Conservation (phyloP, 108 stramenopile species). For the Schizochytrium sp. region DNA sequence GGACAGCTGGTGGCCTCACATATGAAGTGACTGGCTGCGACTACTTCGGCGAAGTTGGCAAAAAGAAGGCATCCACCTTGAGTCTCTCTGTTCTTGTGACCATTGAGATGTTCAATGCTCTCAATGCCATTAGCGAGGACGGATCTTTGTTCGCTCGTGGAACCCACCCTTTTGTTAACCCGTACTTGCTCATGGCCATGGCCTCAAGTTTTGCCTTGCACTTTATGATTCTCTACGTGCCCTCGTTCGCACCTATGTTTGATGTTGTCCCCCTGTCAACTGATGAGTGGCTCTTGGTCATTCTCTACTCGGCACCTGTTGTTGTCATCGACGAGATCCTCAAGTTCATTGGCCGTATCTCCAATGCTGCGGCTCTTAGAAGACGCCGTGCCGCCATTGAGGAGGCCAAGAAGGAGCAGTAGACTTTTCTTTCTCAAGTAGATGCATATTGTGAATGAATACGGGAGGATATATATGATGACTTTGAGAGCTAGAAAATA, state of each 20-base stretch:
- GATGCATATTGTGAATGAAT: too few species aligned
- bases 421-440: too few species aligned
- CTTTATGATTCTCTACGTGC: constrained; percentile 63
- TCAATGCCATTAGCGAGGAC: constrained; percentile 62
- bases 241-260: constrained; percentile 73
- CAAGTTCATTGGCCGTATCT: constrained; percentile 73
- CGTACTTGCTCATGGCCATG: constrained; percentile 62
- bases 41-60: constrained; percentile 68
- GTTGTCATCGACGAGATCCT: constrained; percentile 80
- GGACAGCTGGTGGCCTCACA: not conserved
- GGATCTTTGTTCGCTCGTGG: not conserved
- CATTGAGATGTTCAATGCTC: constrained; percentile 75
- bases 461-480: too few species aligned
- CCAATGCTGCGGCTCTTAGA: constrained; percentile 11
- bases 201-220: constrained; percentile 49
- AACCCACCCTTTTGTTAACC: constrained; percentile 54
- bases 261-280: constrained; percentile 77
- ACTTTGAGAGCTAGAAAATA: not conserved
- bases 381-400: constrained; percentile 22
- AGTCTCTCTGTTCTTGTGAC: constrained; percentile 74
- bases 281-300: constrained; percentile 75
- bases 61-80: constrained; percentile 66
- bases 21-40: constrained; percentile 67
- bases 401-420: constrained; percentile 39
- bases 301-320: constrained; percentile 75